Conservation (phyloP, 306 rosid genomes). For the Castanea mollissima region DNA sequence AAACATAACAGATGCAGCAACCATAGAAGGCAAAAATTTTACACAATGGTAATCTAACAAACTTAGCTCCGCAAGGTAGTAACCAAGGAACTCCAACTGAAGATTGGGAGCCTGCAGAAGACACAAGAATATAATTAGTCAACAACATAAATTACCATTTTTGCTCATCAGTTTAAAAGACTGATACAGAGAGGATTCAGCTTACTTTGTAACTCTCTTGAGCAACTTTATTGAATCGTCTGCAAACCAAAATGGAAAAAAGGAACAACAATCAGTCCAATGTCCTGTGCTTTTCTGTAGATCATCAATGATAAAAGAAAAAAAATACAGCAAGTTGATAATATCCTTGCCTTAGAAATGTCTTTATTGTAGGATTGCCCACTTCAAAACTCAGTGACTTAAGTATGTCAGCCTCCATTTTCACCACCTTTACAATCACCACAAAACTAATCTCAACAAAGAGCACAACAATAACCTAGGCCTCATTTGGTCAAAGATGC, state of each 20-base stretch:
- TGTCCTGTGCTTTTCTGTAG: not conserved
- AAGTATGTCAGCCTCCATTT: conserved; percentile 84
- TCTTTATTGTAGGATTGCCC: conserved; percentile 81
- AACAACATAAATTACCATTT: not conserved
- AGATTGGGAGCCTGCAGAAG: conserved; percentile 47
- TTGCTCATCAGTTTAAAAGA: not conserved
- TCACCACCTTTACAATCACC: conserved; percentile 48
- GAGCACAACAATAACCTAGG: not conserved
- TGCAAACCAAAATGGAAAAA: conserved; percentile 31
- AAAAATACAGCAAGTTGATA: not conserved
- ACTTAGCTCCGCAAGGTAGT: conserved; percentile 88
- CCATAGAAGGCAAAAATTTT: conserved; percentile 77
- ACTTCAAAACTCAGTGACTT: conserved; percentile 67
- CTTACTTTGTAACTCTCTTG: conserved; percentile 57
- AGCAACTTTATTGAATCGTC: conserved; percentile 60
- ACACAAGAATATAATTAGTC: conserved; percentile 13
- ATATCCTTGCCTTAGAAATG: conserved; percentile 67
- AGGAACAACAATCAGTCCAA: conserved; percentile 9
- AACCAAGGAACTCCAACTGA: conserved; percentile 70
- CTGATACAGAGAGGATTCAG: not conserved
- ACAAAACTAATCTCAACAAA: not conserved
- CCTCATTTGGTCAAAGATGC: not conserved
- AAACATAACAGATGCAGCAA: conserved; percentile 77
- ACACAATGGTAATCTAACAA: conserved; percentile 73
- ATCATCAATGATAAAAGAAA: not conserved